A percentile compares a stretch with the other conserved stretches of the same genome.
Evolutionary conservation across 2,329 filamentous ascomycete species (phyloP).

Genomic region (Cladobotryum mycophilum): DNA sequence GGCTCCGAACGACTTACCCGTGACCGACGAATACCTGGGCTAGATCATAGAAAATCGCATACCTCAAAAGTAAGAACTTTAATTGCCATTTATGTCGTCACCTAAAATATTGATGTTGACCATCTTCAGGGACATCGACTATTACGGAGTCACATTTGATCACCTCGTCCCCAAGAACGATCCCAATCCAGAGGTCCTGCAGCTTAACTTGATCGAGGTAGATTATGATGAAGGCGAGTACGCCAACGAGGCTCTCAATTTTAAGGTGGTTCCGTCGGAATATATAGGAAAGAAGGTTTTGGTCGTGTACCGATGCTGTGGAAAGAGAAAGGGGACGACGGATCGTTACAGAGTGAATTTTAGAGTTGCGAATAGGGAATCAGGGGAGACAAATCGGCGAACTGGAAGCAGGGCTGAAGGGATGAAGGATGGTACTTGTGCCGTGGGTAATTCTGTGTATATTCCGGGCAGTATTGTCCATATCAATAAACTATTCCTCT

Average conservation of each 20-base stretch:
- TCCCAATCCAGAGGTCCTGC: slow-evolving; percentile 32
- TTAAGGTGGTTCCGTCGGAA: slow-evolving; percentile 29
- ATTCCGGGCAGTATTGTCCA: no score
- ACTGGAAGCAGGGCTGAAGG: no score
- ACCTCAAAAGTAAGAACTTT: not conserved
- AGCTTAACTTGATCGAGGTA: slow-evolving; percentile 37
- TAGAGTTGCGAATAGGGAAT: no score
- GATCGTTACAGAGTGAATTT: slow-evolving; percentile 1
- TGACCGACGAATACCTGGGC: slow-evolving; percentile 4
- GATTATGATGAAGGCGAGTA: slow-evolving; percentile 26
- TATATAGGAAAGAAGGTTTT: slow-evolving; percentile 34
- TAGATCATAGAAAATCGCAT: not conserved
- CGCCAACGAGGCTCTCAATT: slow-evolving; percentile 28
- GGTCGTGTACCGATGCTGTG: slow-evolving; percentile 35
- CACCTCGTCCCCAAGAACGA: slow-evolving; percentile 31
- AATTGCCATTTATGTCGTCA: not conserved
- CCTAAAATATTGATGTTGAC: not conserved
- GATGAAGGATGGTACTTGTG: no score
- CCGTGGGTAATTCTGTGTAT: no score
- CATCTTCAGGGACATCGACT: slow-evolving; percentile 20
- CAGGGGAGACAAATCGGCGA: no score
- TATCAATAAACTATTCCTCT: no score
- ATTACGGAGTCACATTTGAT: slow-evolving; percentile 37
- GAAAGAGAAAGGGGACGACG: slow-evolving; percentile 11
- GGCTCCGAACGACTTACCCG: not conserved